Conservation (phyloP, 371 early-diverging fungal genomes). For the Syncephalis plumigaleata region DNA sequence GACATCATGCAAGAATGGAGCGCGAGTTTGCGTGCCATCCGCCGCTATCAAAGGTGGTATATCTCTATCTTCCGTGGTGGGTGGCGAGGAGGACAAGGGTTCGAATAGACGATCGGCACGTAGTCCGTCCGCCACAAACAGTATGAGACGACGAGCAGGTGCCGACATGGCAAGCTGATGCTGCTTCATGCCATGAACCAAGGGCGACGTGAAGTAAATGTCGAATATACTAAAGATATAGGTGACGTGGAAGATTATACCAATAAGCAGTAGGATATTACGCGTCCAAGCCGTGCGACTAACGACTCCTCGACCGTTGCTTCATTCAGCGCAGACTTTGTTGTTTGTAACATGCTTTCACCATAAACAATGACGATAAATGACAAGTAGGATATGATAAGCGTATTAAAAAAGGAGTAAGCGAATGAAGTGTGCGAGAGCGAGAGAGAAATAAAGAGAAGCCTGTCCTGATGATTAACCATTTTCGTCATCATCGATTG, state of each 20-base stretch:
- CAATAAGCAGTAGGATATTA: conserved; percentile 34
- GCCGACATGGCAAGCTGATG: conserved; percentile 26
- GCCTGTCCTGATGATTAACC: too few species aligned
- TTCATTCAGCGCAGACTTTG: too few species aligned
- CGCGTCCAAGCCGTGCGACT: neutral
- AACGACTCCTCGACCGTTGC: too few species aligned
- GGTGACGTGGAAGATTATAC: conserved; percentile 78
- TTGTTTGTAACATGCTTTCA: too few species aligned
- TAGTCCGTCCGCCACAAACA: conserved; percentile 89
- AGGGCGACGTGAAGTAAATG: conserved; percentile 93
- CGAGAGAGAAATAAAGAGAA: too few species aligned
- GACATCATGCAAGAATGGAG: conserved; percentile 55
- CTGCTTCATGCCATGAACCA: conserved; percentile 90
- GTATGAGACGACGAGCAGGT: conserved; percentile 76
- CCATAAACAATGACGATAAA: too few species aligned
- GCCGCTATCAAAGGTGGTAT: neutral
- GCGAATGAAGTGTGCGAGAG: too few species aligned
- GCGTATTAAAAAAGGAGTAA: too few species aligned
- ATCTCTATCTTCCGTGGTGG: conserved; percentile 18
- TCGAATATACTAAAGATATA: conserved; percentile 88
- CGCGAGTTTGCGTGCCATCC: conserved; percentile 19
- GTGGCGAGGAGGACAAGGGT: conserved; percentile 20
- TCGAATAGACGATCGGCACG: conserved; percentile 76
- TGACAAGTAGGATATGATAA: too few species aligned
- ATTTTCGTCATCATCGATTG: too few species aligned